These are phyloP conservation scores for Rosellinia necatrix DNA, from an alignment of 2,329 filamentous ascomycete species.

Conservation along the genomic window DNA sequence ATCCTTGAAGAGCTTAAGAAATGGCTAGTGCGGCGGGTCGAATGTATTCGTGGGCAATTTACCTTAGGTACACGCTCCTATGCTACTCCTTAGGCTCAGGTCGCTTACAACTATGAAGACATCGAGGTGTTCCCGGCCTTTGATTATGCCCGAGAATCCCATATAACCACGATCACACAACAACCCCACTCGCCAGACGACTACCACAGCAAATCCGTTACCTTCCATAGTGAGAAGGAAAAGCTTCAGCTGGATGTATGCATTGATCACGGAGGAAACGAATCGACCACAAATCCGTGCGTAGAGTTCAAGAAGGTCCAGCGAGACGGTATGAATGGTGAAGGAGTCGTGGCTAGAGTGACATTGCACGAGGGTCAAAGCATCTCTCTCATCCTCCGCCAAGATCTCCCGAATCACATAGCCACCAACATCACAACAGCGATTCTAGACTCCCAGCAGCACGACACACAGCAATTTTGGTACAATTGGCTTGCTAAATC, in stretches of 20 bases:
- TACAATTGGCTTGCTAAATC: constrained; percentile 73
- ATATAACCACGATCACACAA: constrained; percentile 62
- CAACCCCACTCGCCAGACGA: constrained; percentile 46
- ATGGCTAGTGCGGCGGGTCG: constrained; percentile 72
- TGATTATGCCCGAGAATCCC: constrained; percentile 68
- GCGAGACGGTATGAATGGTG: constrained; percentile 58
- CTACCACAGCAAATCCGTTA: constrained; percentile 61
- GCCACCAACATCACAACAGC: constrained; percentile 61
- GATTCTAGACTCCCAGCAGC: constrained; percentile 65
- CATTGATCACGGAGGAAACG: constrained; percentile 62
- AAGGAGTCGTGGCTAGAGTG: constrained; percentile 66
- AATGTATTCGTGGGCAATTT: constrained; percentile 71
- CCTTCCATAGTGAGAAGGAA: constrained; percentile 62
- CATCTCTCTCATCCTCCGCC: constrained; percentile 70
- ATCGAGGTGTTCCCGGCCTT: constrained; percentile 76
- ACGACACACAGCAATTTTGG: constrained; percentile 74
- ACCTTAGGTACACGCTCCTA: constrained; percentile 53
- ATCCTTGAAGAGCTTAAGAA: constrained; percentile 68
- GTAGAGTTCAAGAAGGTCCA: constrained; percentile 61
- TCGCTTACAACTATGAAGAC: constrained; percentile 44
- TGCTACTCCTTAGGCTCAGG: background rate
- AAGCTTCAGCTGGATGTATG: constrained; percentile 71
- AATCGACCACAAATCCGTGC: constrained; percentile 52
- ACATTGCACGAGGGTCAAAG: constrained; percentile 68
- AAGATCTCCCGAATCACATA: constrained; percentile 62